Evolutionary conservation across 2,329 filamentous ascomycete species (phyloP).

Genomic region (Cryphonectria parasitica): DNA sequence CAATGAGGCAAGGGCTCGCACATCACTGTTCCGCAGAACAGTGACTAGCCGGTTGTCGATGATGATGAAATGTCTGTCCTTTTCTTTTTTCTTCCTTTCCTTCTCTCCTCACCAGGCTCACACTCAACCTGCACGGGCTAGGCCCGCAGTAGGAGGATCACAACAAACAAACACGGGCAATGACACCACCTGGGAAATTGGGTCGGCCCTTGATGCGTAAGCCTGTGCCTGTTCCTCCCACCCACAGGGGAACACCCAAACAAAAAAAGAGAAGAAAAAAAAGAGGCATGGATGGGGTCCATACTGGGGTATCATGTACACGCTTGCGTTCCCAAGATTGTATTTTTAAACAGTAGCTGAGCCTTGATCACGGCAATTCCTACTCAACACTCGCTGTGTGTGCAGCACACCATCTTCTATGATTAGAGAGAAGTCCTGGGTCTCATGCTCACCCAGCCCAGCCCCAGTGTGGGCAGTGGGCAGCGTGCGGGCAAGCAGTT

Average conservation of each 20-base stretch:
- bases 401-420: constrained; percentile 5
- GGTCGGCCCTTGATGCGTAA: constrained; percentile 1
- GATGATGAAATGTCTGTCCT: not conserved
- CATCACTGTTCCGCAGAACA: not conserved
- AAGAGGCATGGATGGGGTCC: not conserved
- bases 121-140: not conserved
- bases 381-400: not conserved
- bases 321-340: not conserved
- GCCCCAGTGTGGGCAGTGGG: not conserved
- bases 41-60: not conserved
- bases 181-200: not conserved
- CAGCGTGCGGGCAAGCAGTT: not conserved
- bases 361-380: not conserved
- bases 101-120: not conserved
- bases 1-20: constrained; percentile 5
- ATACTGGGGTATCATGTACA: not conserved
- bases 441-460: not conserved
- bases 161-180: constrained; percentile 3
- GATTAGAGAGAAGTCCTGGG: not conserved
- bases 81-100: not conserved
- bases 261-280: not conserved
- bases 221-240: not conserved
- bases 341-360: constrained; percentile 4
- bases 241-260: not conserved
- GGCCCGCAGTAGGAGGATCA: not conserved